Evolutionary conservation across 441 rosid genomes (phyloP).

Genomic region (Arabidopsis hybrid): DNA sequence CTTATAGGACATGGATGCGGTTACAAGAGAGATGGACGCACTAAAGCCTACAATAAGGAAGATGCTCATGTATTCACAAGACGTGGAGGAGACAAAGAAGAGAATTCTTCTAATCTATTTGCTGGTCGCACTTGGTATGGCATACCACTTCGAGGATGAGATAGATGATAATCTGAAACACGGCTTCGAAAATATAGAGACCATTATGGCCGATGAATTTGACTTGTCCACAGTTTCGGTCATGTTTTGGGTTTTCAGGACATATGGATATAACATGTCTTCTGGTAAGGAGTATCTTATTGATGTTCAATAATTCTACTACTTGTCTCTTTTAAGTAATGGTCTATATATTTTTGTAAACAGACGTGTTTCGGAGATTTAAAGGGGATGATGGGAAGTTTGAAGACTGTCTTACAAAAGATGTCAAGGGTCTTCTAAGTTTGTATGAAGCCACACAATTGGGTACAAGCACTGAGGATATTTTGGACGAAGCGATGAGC

Average conservation of each 20-base stretch:
- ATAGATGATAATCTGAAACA: slow-evolving; percentile 18
- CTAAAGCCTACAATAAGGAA: slow-evolving; percentile 16
- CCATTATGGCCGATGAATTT: slow-evolving; percentile 9
- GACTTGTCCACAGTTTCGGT: slow-evolving; percentile 29
- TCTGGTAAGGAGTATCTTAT: slow-evolving; percentile 13
- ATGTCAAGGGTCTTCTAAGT: background rate
- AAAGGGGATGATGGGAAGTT: background rate
- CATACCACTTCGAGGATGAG: slow-evolving; percentile 25
- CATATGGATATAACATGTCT: slow-evolving; percentile 16
- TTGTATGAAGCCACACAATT: background rate
- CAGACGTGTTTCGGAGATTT: background rate
- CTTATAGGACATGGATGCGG: slow-evolving; percentile 26
- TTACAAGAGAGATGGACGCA: slow-evolving; percentile 16
- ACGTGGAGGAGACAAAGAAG: background rate
- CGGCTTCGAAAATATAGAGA: slow-evolving; percentile 3
- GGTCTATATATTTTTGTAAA: background rate
- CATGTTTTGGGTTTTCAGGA: slow-evolving; percentile 32
- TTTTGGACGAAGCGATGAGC: background rate
- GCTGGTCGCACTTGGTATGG: slow-evolving; percentile 32
- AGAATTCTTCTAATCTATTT: slow-evolving; percentile 14
- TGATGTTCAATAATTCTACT: background rate
- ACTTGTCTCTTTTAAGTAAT: background rate
- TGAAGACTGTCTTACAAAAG: background rate
- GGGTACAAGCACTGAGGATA: background rate
- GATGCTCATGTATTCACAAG: slow-evolving; percentile 11